phyloP scores from a whole-genome alignment of 164 flowering plant genomes.

The Aristolochia fimbriata region DNA sequence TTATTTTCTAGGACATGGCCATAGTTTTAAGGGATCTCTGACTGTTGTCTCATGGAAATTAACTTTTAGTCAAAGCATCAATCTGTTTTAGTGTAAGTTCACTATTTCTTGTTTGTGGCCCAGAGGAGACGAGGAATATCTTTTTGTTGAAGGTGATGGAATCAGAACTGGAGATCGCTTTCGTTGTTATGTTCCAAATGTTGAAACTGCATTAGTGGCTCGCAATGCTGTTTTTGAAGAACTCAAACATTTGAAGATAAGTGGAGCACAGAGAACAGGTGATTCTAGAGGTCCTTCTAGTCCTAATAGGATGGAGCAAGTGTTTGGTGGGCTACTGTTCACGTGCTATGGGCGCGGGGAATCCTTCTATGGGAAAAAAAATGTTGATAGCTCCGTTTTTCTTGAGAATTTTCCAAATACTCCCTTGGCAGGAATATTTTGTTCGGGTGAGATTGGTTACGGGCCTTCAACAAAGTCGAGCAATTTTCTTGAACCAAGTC shows the following conservation, averaged over 20 bases:
- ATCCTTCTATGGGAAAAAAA: slow-evolving; percentile 33
- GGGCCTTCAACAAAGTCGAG: slow-evolving; percentile 7
- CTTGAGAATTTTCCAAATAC: slow-evolving; percentile 45
- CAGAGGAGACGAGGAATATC: slow-evolving; percentile 68
- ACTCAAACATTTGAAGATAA: slow-evolving; percentile 28
- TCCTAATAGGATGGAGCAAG: slow-evolving; percentile 15
- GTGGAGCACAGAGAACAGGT: neutral
- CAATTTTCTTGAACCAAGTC: slow-evolving; percentile 7
- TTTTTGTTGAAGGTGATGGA: slow-evolving; percentile 41
- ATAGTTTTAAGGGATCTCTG: too few species aligned
- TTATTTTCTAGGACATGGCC: too few species aligned
- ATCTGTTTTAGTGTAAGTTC: too few species aligned
- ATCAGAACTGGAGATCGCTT: slow-evolving; percentile 66
- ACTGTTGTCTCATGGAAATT: too few species aligned
- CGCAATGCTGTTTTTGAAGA: slow-evolving; percentile 18
- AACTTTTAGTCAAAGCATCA: too few species aligned
- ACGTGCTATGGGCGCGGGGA: slow-evolving; percentile 62
- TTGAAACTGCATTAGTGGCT: slow-evolving; percentile 27
- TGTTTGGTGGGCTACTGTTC: slow-evolving; percentile 58
- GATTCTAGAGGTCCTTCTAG: neutral
- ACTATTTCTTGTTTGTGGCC: neutral
- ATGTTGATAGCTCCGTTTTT: slow-evolving; percentile 55
- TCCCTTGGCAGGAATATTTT: slow-evolving; percentile 52
- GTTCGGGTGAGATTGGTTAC: slow-evolving; percentile 63
- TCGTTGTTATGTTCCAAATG: slow-evolving; percentile 45